Base-by-base conservation (phyloP, 2,329 filamentous ascomycete species). In the Claviceps monticola region DNA sequence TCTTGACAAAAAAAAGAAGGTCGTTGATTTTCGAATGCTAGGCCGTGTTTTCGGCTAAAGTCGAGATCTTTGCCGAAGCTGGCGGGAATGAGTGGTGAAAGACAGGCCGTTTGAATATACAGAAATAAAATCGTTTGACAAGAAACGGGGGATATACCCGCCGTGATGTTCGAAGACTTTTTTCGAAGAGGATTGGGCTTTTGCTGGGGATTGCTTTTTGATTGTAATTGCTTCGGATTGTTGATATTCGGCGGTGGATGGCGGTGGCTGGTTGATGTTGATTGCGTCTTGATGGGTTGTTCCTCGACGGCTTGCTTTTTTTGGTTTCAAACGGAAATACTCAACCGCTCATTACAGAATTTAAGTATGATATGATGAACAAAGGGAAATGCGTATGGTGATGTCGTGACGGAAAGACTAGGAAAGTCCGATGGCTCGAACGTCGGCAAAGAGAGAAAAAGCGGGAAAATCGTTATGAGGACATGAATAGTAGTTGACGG, bases 261-360 rank as follows among this genome's bases (percentile, higher is more conserved):
- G 26, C 26, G 8, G 9, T 34, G 29, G 29, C 29, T 11, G 29
- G 1, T 34, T 11, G 29, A 9, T 34, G 3, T 11, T 34, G 29
- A 34, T 34, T 34, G 9, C 29, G 11, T 34, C 9, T 34, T 4
- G 29, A 34, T 34, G 29, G 29, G 29, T 34, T 4, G 9, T 34
- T 34, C 11, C 29, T 34, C 29, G 29, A 34, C 9, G 29, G 29
- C 29, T 65, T 59, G 64, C 65, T 41, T 59, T 44, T 44, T 43
- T 44, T 29, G 5, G 16, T 29, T 38, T 5, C 34, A 23, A 19
- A 36, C 2, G 5, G 37, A 16, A 51, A 55, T 60, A 63, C 66
- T 71, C 67, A 71, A 66, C 64, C 66, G 66, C 63, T 71, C 68
- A 69, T 72, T 60, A 62, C 63, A 56, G 60, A 59, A 62, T 64